Conservation (phyloP, 2,329 filamentous ascomycete genomes). For the Talaromyces rugulosus region DNA sequence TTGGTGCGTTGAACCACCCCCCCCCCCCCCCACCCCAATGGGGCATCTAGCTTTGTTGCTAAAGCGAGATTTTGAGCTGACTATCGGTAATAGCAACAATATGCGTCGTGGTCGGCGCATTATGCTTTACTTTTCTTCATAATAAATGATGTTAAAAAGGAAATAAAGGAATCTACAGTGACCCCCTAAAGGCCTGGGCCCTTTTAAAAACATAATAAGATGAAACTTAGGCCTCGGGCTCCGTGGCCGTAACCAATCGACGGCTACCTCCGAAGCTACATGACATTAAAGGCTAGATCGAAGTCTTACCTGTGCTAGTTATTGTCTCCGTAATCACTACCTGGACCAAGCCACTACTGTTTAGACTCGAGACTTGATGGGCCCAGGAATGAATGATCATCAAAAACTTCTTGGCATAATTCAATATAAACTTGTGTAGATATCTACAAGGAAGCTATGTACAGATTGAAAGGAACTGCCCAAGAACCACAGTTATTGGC, state of each 20-base stretch:
- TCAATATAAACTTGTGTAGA: not conserved
- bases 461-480: not conserved
- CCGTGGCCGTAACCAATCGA: not conserved
- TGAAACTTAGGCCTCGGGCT: not conserved
- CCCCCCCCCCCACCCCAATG: too few species aligned
- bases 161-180: not conserved
- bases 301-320: not conserved
- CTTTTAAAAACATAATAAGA: not conserved
- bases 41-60: not conserved
- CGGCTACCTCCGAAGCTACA: not conserved
- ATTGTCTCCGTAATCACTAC: not conserved
- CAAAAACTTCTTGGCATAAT: not conserved
- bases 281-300: not conserved
- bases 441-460: not conserved
- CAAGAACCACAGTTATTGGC: not conserved
- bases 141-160: not conserved
- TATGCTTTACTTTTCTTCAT: conserved; percentile 6
- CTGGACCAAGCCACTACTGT: not conserved
- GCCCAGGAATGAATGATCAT: not conserved
- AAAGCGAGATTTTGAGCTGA: not conserved
- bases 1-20: not conserved
- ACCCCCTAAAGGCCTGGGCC: not conserved
- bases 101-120: not conserved
- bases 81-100: not conserved
- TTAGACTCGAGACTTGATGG: not conserved